Conservation (phyloP, 148 eudicot species). For the Fagopyrum esculentum region DNA sequence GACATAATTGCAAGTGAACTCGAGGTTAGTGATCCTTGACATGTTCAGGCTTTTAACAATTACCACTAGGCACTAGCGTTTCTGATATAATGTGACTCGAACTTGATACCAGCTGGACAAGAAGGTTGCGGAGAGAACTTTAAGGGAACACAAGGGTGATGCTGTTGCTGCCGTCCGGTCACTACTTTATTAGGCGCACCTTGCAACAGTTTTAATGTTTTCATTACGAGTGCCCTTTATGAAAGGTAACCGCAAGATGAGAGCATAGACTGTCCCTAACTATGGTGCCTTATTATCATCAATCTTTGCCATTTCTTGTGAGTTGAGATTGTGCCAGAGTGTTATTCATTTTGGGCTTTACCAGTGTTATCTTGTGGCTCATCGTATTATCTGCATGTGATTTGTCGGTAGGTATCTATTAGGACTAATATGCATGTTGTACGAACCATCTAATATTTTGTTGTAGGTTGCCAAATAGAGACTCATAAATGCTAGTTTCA, state of each 20-base stretch:
- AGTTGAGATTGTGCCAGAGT: neutral
- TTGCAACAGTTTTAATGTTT: neutral
- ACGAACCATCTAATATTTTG: neutral
- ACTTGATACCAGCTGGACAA: constrained; percentile 57
- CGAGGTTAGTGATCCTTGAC: constrained; percentile 44
- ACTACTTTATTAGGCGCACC: constrained; percentile 37
- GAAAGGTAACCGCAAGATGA: neutral
- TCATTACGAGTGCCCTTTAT: neutral
- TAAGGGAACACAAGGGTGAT: constrained; percentile 97
- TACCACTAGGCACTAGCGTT: neutral
- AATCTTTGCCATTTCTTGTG: neutral
- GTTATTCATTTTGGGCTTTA: neutral
- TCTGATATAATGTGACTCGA: neutral
- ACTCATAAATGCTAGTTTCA: neutral
- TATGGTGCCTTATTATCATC: neutral
- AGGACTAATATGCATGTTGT: neutral
- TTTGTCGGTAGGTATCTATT: neutral
- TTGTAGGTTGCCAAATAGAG: neutral
- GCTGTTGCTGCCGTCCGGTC: constrained; percentile 82
- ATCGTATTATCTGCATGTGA: neutral
- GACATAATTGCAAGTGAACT: constrained; percentile 87
- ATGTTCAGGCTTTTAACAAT: neutral
- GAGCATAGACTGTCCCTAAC: neutral
- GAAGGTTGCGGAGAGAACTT: constrained; percentile 90
- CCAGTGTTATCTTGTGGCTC: neutral